Evolutionary conservation across 192 early-diverging fungal species (phyloP).

Genomic region (Polychytrium aggregatum): DNA sequence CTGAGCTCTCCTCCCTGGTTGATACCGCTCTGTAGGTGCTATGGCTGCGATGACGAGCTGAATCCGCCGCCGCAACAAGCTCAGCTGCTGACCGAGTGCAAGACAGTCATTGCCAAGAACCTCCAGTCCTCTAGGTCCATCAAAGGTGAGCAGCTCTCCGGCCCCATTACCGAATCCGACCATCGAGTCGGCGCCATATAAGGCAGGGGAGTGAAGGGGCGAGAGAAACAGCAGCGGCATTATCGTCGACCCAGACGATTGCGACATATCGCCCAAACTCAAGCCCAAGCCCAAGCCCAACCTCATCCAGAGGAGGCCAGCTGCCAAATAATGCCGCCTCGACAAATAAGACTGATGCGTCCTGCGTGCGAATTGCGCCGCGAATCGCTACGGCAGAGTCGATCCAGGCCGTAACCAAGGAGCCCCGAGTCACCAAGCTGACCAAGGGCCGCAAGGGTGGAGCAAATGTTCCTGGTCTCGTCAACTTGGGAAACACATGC

Average conservation of each 20-base stretch:
- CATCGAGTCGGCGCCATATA: no score
- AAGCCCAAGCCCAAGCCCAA: no score
- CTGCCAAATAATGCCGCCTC: background rate
- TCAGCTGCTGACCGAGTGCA: slow-evolving; percentile 18
- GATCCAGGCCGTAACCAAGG: no score
- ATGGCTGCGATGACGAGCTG: slow-evolving; percentile 27
- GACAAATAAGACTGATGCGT: slow-evolving; percentile 2
- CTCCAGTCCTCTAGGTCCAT: background rate
- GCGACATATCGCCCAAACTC: no score
- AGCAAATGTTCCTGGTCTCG: slow-evolving; percentile 35
- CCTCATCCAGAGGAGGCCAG: background rate
- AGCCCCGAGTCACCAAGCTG: no score
- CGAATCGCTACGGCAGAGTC: no score
- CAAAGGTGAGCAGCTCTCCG: background rate
- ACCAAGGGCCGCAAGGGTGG: slow-evolving; percentile 2
- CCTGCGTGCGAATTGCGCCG: no score
- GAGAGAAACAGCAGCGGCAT: no score
- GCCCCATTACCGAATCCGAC: background rate
- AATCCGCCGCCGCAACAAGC: slow-evolving; percentile 3
- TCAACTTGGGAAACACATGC: slow-evolving; percentile 69
- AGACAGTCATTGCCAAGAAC: slow-evolving; percentile 8
- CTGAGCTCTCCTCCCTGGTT: background rate
- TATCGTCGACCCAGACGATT: no score
- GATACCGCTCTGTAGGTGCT: slow-evolving; percentile 14
- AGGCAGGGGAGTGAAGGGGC: no score